These are phyloP conservation scores for Colletotrichum sansevieriae DNA, from an alignment of 2,329 filamentous ascomycete species.

Conservation along the genomic window DNA sequence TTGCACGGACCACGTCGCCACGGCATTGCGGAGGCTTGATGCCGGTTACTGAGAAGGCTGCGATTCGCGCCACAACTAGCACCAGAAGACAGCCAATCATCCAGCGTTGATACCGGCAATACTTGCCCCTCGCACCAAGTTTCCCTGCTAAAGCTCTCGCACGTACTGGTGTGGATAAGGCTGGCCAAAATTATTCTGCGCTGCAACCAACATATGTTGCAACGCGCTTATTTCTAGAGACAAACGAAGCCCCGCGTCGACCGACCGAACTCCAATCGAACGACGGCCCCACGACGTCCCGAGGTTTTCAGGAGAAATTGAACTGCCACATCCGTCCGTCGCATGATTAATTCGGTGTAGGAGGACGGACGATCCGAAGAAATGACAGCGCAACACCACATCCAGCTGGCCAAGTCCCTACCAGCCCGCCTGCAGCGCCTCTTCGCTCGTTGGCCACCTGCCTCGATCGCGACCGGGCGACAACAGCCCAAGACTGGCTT, in stretches of 20 bases:
- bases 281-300: constrained; percentile 7
- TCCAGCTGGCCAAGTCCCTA: constrained; percentile 77
- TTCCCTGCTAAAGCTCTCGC: constrained; percentile 29
- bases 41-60: constrained; percentile 5
- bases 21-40: too few relatives aligned
- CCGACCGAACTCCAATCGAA: background rate
- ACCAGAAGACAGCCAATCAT: constrained; percentile 24
- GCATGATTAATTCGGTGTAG: background rate
- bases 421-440: constrained; percentile 85
- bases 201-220: constrained; percentile 13
- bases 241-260: constrained; percentile 4
- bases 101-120: constrained; percentile 17
- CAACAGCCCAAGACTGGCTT: constrained; percentile 61
- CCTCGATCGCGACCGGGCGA: constrained; percentile 64
- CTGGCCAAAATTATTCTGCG: constrained; percentile 39
- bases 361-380: background rate
- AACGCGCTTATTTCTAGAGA: constrained; percentile 16
- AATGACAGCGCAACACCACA: constrained; percentile 49
- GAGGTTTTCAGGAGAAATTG: background rate
- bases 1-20: too few relatives aligned
- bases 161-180: constrained; percentile 37
- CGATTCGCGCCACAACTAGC: constrained; percentile 23
- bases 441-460: constrained; percentile 90
- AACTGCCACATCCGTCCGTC: background rate
- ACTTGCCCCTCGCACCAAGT: constrained; percentile 21